Conservation (phyloP, 192 early-diverging fungal genomes). For the Coemansia asiatica region DNA sequence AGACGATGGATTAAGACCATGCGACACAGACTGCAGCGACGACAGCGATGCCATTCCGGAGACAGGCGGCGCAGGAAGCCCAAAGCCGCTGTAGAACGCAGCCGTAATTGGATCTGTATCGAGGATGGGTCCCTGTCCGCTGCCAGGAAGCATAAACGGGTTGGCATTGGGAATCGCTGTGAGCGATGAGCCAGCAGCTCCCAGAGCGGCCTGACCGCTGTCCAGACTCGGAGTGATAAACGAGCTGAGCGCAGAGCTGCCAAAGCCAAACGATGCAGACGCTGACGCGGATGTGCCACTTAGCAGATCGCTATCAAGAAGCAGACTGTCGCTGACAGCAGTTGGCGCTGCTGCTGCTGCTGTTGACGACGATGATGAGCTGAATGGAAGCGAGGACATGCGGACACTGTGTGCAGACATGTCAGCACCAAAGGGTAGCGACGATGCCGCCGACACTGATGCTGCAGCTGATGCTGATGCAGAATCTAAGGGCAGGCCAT, state of each 20-base stretch:
- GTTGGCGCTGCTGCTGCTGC: conserved; percentile 27
- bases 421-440: not conserved
- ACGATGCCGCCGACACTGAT: too few relatives aligned
- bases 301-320: conserved; percentile 36
- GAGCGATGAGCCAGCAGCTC: not conserved
- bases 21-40: conserved; percentile 10
- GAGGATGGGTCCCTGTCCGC: conserved; percentile 35
- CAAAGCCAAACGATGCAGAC: conserved; percentile 21
- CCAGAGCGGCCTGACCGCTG: not conserved
- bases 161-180: conserved; percentile 47
- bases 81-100: conserved; percentile 53
- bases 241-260: conserved; percentile 25
- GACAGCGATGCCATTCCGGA: conserved; percentile 1
- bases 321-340: conserved; percentile 31
- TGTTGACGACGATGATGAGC: not conserved
- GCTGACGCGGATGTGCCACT: conserved; percentile 8
- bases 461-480: too few relatives aligned
- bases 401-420: not conserved
- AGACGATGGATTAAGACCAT: not conserved
- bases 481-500: not conserved
- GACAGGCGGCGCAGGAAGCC: conserved; percentile 21
- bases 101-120: conserved; percentile 46
- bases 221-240: conserved; percentile 25
- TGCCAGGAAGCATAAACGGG: conserved; percentile 54
- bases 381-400: conserved; percentile 12